A percentile compares a stretch with the other conserved stretches of the same genome.
Evolutionary conservation across 192 early-diverging fungal genomes (phyloP).

Genomic region (Coemansia sp.): DNA sequence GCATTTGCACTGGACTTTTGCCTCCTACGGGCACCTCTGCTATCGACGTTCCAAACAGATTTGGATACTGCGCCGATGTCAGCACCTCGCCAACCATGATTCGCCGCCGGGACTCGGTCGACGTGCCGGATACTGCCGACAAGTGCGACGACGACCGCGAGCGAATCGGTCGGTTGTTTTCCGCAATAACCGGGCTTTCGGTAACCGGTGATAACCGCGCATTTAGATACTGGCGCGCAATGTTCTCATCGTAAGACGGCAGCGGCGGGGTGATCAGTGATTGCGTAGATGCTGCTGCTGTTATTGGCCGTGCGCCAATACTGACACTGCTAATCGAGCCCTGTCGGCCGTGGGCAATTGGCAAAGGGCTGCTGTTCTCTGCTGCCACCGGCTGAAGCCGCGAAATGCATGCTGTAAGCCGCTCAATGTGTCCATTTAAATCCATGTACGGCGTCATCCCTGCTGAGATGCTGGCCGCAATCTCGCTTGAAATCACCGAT

Average conservation of each 20-base stretch:
- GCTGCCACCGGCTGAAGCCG: conserved; percentile 28
- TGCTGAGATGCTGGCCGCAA: conserved; percentile 10
- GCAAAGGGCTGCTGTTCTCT: background rate
- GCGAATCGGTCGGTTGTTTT: conserved; percentile 10
- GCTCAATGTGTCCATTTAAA: conserved; percentile 47
- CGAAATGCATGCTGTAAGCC: conserved; percentile 46
- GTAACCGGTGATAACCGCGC: conserved; percentile 44
- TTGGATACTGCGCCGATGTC: conserved; percentile 40
- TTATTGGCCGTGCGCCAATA: conserved; percentile 17
- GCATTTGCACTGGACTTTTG: conserved; percentile 7
- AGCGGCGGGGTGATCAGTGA: conserved; percentile 16
- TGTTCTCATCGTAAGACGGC: conserved; percentile 6
- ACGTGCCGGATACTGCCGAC: conserved; percentile 38
- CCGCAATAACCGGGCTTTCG: conserved; percentile 26
- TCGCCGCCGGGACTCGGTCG: conserved; percentile 50
- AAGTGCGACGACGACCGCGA: conserved; percentile 50
- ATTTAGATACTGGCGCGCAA: background rate
- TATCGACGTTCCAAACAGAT: conserved; percentile 39
- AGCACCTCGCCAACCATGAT: conserved; percentile 43
- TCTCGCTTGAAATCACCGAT: conserved; percentile 34
- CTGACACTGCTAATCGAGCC: conserved; percentile 25
- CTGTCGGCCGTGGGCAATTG: conserved; percentile 27
- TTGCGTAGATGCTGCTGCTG: conserved; percentile 20
- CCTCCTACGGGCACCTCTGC: conserved; percentile 5
- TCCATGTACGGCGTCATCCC: conserved; percentile 39